These are phyloP conservation scores for Gossypium arboreum DNA, from an alignment of 345 rosid genomes.

Conservation along the genomic window DNA sequence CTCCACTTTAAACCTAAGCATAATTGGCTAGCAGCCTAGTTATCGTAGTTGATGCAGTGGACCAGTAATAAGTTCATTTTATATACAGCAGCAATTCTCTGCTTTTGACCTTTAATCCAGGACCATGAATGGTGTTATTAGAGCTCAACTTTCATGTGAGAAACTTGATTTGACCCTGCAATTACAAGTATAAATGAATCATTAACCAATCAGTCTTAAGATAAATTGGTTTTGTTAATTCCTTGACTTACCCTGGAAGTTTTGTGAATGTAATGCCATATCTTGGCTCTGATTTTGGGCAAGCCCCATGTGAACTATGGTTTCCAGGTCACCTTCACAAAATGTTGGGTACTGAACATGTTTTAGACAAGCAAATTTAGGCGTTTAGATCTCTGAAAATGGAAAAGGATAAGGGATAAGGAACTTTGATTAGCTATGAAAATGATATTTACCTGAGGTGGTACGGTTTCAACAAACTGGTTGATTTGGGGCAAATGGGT, in stretches of 20 bases:
- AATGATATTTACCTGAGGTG: not conserved
- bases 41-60: not conserved
- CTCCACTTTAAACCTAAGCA: not conserved
- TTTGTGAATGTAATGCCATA: slow-evolving; percentile 23
- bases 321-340: slow-evolving; percentile 69
- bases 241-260: slow-evolving; percentile 33
- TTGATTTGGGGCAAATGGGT: slow-evolving; percentile 28
- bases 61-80: not conserved
- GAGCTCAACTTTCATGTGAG: slow-evolving; percentile 57
- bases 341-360: slow-evolving; percentile 45
- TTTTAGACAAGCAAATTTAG: slow-evolving; percentile 7
- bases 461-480: not conserved
- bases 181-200: slow-evolving; percentile 9
- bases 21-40: not conserved
- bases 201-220: not conserved
- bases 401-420: too few relatives aligned
- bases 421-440: not conserved
- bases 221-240: not conserved
- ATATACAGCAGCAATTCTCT: not conserved
- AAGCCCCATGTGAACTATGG: slow-evolving; percentile 76
- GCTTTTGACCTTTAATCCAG: not conserved
- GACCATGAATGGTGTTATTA: slow-evolving; percentile 24
- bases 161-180: slow-evolving; percentile 51
- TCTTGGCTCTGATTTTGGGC: slow-evolving; percentile 39
- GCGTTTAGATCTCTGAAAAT: not conserved